These are phyloP conservation scores for Huntiella bhutanensis DNA, from an alignment of 2,329 filamentous ascomycete genomes.

Conservation along the genomic window DNA sequence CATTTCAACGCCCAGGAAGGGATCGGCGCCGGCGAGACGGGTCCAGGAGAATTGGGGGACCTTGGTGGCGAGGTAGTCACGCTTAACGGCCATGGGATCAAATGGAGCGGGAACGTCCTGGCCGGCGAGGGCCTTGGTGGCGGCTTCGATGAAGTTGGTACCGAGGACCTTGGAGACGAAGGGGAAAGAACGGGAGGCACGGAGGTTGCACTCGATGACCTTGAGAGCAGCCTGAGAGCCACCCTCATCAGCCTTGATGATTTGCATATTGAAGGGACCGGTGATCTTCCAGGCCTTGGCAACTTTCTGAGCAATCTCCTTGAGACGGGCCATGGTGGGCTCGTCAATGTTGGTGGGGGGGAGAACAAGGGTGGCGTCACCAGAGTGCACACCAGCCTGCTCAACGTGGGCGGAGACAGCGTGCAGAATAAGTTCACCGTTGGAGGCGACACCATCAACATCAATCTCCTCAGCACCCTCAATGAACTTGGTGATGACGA, in stretches of 20 bases:
- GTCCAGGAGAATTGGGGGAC: slow-evolving; percentile 99
- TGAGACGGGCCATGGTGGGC: slow-evolving; percentile 63
- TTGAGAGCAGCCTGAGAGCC: slow-evolving; percentile 55
- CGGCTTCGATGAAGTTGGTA: slow-evolving; percentile 89
- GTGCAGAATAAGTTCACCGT: slow-evolving; percentile 74
- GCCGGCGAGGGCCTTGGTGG: slow-evolving; percentile 78
- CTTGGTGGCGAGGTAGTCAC: slow-evolving; percentile 89
- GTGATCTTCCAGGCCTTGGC: slow-evolving; percentile 95
- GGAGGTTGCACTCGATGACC: slow-evolving; percentile 96
- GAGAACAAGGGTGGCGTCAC: slow-evolving; percentile 85
- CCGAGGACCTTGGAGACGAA: slow-evolving; percentile 96
- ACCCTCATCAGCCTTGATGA: slow-evolving; percentile 79
- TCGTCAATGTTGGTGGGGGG: slow-evolving; percentile 68
- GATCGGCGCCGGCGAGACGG: slow-evolving; percentile 86
- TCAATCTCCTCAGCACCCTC: slow-evolving; percentile 94
- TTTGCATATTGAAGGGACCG: slow-evolving; percentile 99
- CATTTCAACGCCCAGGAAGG: slow-evolving; percentile 97
- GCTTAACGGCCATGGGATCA: slow-evolving; percentile 76
- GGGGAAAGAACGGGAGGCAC: slow-evolving; percentile 92
- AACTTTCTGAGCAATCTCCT: slow-evolving; percentile 91
- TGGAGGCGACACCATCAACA: slow-evolving; percentile 75
- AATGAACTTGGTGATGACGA: slow-evolving; percentile 97
- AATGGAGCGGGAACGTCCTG: slow-evolving; percentile 66
- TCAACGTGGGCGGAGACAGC: slow-evolving; percentile 93
- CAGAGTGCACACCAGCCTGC: slow-evolving; percentile 93